Evolutionary conservation across 2,329 filamentous ascomycete species (phyloP), one percentile per base, ranked within the genome.

Genomic region (Magnaporthales sp.): DNA sequence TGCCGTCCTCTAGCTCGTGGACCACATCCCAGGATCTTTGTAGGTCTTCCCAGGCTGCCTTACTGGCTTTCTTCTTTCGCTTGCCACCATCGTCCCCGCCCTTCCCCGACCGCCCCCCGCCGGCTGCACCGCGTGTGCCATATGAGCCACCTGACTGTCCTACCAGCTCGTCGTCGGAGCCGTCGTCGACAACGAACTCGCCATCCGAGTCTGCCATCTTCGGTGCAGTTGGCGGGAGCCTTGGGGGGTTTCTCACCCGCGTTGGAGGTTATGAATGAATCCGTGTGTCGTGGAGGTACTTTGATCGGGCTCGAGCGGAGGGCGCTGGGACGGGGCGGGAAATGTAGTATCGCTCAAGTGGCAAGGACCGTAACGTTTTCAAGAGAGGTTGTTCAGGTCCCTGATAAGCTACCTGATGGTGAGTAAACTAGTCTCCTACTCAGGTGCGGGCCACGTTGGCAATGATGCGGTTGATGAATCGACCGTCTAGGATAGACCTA

Each of bases 1-100:
- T 89, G 62, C 91, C 92, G 78, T 96, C 91, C 58, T 88, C 89
- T 24, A 89, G 89, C 77, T 95, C 92, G 64, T 91, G 85, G 38
- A 93, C 86, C 7, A 86, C 86, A 74, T 94, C 91, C 87, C 87
- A 90, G 24, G 85, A 87, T 66, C 87, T 81, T 75, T 87, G 86
- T 29, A 89, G 86, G 74, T 86, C 82, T 75, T 90, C 87, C 87
- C 87, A 90, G 3, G 86, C 84, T 24, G 86, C 85, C 73, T 82
- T 83, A 19, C 76, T 77, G 58, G 46, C 38, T 51, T 54, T 58
- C 66, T 66, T 66, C 32, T 29, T 64, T 15, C 63, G 29, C 64
- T 61, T 38, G 67, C 75, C 69, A 68, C 67, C 72, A 65, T 77
- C 74, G n/a, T 74, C 70, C n/a, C 74, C 73, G 62, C 68, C 68